Percentiles rank a stretch among this genome's conserved stretches.
Evolutionary conservation across 2,329 filamentous ascomycete genomes (phyloP).

Genomic region (Botrytis fabae): DNA sequence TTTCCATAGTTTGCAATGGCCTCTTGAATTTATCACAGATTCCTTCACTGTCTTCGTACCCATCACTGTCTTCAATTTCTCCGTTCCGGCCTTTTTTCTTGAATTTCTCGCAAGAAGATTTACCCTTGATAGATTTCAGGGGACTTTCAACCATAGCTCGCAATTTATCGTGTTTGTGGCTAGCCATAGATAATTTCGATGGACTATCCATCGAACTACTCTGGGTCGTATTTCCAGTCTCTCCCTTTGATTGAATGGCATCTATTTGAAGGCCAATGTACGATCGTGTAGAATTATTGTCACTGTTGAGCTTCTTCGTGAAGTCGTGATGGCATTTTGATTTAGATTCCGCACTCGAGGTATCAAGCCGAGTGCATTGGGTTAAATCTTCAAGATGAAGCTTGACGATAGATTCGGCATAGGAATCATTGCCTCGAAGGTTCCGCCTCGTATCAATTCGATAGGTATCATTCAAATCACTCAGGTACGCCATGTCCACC

Average conservation of each 20-base stretch:
- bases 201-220: no score
- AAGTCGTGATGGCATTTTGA: not conserved
- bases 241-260: not conserved
- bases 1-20: not conserved
- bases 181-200: no score
- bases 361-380: not conserved
- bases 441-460: not conserved
- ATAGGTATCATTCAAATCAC: not conserved
- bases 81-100: not conserved
- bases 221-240: rapidly evolving
- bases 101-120: not conserved
- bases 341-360: no score
- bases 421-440: not conserved
- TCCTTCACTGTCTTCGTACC: not conserved
- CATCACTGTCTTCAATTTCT: not conserved
- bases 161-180: not conserved
- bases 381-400: not conserved
- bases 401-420: not conserved
- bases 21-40: not conserved
- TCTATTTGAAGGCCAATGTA: not conserved
- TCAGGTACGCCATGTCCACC: not conserved
- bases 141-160: no score
- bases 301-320: not conserved
- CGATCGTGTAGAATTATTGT: not conserved
- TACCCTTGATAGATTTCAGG: not conserved